Evolutionary conservation across 1,284 basidiomycete genomes (phyloP).

Genomic region (Ganoderma resinaceum): DNA sequence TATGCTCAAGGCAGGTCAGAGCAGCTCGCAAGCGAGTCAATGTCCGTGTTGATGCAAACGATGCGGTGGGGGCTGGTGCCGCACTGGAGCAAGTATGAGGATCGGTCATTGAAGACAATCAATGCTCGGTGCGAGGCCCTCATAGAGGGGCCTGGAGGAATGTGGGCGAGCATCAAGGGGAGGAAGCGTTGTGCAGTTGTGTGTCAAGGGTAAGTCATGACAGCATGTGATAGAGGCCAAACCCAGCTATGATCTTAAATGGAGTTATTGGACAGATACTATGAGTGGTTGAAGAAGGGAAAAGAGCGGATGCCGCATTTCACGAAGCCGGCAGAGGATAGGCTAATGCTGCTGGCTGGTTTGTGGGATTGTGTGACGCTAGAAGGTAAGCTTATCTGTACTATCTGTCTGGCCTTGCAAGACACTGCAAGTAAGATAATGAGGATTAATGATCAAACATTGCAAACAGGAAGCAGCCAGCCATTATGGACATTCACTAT

Average conservation of each 20-base stretch:
- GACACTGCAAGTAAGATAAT: not conserved
- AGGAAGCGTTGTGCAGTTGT: constrained; percentile 82
- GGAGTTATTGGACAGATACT: constrained; percentile 65
- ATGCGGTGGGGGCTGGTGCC: constrained; percentile 95
- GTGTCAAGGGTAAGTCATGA: constrained; percentile 71
- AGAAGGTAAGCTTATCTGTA: constrained; percentile 52
- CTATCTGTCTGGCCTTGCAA: too few species aligned
- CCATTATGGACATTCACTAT: constrained; percentile 88
- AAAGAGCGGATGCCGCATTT: constrained; percentile 84
- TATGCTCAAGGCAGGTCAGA: not conserved
- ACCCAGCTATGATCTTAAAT: constrained; percentile 6
- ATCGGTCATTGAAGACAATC: constrained; percentile 79
- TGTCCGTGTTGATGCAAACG: constrained; percentile 59
- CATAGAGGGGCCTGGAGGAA: constrained; percentile 66
- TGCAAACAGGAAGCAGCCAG: constrained; percentile 53
- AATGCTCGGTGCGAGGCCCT: constrained; percentile 91
- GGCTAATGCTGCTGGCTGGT: constrained; percentile 87
- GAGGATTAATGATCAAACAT: not conserved
- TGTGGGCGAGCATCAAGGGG: constrained; percentile 85
- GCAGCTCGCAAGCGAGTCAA: not conserved
- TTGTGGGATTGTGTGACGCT: constrained; percentile 81
- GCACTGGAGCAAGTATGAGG: constrained; percentile 82
- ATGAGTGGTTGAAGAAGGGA: constrained; percentile 89
- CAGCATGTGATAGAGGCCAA: not conserved
- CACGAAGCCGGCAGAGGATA: constrained; percentile 70